These are phyloP conservation scores for Hymenoscyphus scutula DNA, from an alignment of 2,329 filamentous ascomycete species.

Conservation along the genomic window DNA sequence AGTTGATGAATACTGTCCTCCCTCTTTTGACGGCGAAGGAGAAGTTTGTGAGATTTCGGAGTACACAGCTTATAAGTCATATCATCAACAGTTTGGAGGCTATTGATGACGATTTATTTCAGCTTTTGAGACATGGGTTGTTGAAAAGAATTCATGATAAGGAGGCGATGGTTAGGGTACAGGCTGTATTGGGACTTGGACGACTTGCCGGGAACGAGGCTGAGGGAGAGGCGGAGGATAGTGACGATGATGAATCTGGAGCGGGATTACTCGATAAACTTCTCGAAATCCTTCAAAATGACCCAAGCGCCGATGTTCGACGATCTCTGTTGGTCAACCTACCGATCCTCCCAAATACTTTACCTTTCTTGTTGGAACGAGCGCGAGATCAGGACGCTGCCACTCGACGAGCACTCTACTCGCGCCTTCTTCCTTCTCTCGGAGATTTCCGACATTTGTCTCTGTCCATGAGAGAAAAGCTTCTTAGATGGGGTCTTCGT, in stretches of 20 bases:
- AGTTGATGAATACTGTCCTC: conserved; percentile 70
- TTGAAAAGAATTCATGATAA: conserved; percentile 89
- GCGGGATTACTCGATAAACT: conserved; percentile 78
- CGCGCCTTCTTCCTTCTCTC: conserved; percentile 78
- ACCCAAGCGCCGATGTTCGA: conserved; percentile 89
- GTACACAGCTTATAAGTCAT: conserved; percentile 86
- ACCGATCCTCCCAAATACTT: conserved; percentile 76
- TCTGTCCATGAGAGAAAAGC: conserved; percentile 89
- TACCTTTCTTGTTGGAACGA: conserved; percentile 85
- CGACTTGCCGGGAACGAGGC: conserved; percentile 76
- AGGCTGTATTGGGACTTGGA: conserved; percentile 88
- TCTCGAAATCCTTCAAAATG: conserved; percentile 85
- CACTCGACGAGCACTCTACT: conserved; percentile 83
- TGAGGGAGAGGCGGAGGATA: conserved; percentile 68
- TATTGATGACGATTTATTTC: conserved; percentile 89
- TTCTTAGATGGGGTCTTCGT: conserved; percentile 89
- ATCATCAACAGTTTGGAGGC: conserved; percentile 90
- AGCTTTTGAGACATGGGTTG: conserved; percentile 73
- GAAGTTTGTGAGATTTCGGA: conserved; percentile 85
- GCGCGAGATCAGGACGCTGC: conserved; percentile 84
- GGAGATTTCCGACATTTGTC: conserved; percentile 94
- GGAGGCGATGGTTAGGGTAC: conserved; percentile 85
- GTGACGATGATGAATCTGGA: conserved; percentile 65
- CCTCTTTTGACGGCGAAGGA: conserved; percentile 84
- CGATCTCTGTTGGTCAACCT: conserved; percentile 85